A percentile compares a stretch with the other conserved stretches of the same genome.
Evolutionary conservation across 2,329 filamentous ascomycete species (phyloP).

Genomic region (Hypoxylon sp.): DNA sequence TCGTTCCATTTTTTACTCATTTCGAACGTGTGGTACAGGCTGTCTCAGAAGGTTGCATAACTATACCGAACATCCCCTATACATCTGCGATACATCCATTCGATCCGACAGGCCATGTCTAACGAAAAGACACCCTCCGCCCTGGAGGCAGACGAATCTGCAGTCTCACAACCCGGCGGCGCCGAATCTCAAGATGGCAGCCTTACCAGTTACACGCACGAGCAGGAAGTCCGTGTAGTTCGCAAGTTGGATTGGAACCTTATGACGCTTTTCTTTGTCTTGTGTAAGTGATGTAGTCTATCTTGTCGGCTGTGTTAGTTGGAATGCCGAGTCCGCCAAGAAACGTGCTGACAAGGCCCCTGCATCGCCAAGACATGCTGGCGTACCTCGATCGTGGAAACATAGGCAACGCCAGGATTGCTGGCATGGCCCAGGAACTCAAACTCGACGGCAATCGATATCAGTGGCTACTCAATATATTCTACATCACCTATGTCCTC

Average conservation of each 20-base stretch:
- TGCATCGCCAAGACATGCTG: constrained; percentile 44
- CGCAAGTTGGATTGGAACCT: constrained; percentile 48
- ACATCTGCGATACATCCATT: neutral
- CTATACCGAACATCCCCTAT: constrained; percentile 7
- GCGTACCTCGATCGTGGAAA: constrained; percentile 57
- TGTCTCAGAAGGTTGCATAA: constrained; percentile 30
- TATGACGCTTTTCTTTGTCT: constrained; percentile 48
- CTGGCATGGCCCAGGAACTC: constrained; percentile 73
- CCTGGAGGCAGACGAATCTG: constrained; percentile 39
- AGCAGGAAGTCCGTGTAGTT: constrained; percentile 47
- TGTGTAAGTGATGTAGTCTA: constrained; percentile 45
- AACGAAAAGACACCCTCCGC: constrained; percentile 33
- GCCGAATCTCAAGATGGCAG: constrained; percentile 24
- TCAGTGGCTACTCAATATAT: constrained; percentile 72
- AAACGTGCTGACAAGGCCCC: constrained; percentile 26
- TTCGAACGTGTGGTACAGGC: constrained; percentile 12
- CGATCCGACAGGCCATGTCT: constrained; percentile 28
- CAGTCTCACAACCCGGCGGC: constrained; percentile 1
- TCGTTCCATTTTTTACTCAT: neutral
- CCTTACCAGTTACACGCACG: constrained; percentile 12
- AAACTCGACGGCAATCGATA: constrained; percentile 66
- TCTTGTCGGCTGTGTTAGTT: neutral
- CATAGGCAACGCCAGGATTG: constrained; percentile 74
- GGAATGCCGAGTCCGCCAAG: constrained; percentile 7
- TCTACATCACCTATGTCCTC: constrained; percentile 73